phyloP scores from a whole-genome alignment of 352 stramenopile genomes.

The Globisporangium recalcitrans region DNA sequence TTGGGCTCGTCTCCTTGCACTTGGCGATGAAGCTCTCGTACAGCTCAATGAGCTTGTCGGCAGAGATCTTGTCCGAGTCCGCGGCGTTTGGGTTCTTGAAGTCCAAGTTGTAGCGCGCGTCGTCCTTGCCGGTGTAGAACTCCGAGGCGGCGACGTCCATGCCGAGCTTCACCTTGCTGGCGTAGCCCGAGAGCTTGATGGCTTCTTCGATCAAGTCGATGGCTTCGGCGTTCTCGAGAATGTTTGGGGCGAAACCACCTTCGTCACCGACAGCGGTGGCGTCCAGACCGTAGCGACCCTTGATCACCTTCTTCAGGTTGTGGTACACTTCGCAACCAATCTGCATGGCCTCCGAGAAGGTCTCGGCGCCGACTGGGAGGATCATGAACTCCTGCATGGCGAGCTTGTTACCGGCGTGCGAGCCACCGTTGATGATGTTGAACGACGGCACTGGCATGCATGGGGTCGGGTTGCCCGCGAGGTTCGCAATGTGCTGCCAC shows the following conservation, averaged over 20 bases:
- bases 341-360: constrained; percentile 95
- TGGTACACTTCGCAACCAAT: constrained; percentile 99
- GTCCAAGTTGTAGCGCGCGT: constrained; percentile 98
- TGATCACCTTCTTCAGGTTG: constrained; percentile 99
- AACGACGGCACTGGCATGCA: constrained; percentile 97
- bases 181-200: constrained; percentile 94
- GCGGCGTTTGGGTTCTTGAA: constrained; percentile 94
- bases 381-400: constrained; percentile 99
- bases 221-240: constrained; percentile 95
- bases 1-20: constrained; percentile 91
- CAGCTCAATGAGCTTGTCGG: constrained; percentile 93
- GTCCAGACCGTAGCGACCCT: constrained; percentile 96
- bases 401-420: constrained; percentile 98
- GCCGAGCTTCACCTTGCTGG: constrained; percentile 94
- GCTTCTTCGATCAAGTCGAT: constrained; percentile 97
- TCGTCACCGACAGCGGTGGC: constrained; percentile 99
- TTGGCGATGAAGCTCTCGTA: constrained; percentile 92
- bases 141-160: constrained; percentile 98
- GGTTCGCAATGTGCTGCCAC: constrained; percentile 97
- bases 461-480: constrained; percentile 94
- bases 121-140: constrained; percentile 94
- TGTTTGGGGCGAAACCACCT: constrained; percentile 97
- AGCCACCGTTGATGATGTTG: constrained; percentile 99
- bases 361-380: constrained; percentile 87
- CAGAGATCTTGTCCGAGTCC: constrained; percentile 87